Evolutionary conservation across 139 green algal species (phyloP).

Genomic region (Eudorina sp.): DNA sequence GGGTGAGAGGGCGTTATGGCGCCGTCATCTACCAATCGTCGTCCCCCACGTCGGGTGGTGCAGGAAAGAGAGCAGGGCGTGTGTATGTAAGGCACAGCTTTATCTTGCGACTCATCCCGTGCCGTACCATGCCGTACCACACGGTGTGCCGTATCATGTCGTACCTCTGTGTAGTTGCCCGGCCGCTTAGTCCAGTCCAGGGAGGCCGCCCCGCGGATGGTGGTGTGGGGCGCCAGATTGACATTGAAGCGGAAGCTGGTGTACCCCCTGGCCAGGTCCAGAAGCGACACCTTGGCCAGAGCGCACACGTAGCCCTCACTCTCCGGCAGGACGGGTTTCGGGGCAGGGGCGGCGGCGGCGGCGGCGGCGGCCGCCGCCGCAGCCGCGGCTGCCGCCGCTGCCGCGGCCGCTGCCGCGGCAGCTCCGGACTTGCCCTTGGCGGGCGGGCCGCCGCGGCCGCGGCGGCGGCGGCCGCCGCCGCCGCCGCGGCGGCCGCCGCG

Average conservation of each 20-base stretch:
- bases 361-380: background rate
- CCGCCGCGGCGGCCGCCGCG: background rate
- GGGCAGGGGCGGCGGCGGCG: background rate
- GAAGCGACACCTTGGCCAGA: conserved; percentile 45
- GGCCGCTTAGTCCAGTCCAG: conserved; percentile 75
- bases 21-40: no score
- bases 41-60: no score
- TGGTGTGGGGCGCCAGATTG: conserved; percentile 53
- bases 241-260: conserved; percentile 27
- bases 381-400: background rate
- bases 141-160: no score
- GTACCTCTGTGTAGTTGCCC: conserved; percentile 69
- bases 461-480: background rate
- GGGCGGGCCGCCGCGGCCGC: no score
- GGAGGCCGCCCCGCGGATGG: conserved; percentile 63
- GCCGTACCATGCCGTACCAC: no score
- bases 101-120: no score
- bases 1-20: no score
- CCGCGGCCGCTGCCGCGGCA: background rate
- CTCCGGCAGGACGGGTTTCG: background rate
- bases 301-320: conserved; percentile 66
- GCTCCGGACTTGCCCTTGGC: no score
- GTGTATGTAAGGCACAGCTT: no score
- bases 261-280: conserved; percentile 47
- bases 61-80: no score